A percentile compares a stretch with the other conserved stretches of the same genome.
These are phyloP conservation scores for Colletotrichum graminicola DNA, from an alignment of 2,329 filamentous ascomycete species.

Conservation along the genomic window DNA sequence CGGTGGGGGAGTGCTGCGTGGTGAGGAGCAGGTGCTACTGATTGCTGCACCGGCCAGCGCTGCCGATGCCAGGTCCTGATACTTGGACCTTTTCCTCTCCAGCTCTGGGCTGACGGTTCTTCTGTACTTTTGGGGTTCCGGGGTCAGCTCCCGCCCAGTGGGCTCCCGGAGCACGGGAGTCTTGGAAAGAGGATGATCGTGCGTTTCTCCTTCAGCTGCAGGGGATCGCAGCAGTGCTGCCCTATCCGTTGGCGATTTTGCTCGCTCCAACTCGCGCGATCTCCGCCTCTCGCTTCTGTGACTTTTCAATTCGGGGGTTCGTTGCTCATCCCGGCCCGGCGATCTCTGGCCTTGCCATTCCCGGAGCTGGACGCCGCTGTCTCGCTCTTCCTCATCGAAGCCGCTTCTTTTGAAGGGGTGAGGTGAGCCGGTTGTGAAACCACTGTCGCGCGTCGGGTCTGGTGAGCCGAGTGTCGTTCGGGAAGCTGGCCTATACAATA, in stretches of 20 bases:
- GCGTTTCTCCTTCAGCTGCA: conserved; percentile 36
- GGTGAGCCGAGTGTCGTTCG: conserved; percentile 45
- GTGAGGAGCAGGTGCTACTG: conserved; percentile 23
- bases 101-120: conserved; percentile 43
- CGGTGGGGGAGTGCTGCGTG: conserved; percentile 35
- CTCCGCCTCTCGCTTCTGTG: conserved; percentile 43
- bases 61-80: conserved; percentile 49
- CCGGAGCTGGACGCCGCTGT: conserved; percentile 69
- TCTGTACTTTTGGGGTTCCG: conserved; percentile 59
- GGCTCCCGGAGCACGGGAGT: conserved; percentile 58
- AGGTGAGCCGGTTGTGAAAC: conserved; percentile 61
- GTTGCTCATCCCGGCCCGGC: conserved; percentile 43
- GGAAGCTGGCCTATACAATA: conserved; percentile 36
- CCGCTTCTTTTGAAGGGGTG: conserved; percentile 53
- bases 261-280: conserved; percentile 34
- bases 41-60: conserved; percentile 45
- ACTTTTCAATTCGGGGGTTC: conserved; percentile 37
- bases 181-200: conserved; percentile 49
- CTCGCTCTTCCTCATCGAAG: conserved; percentile 56
- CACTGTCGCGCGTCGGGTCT: conserved; percentile 63
- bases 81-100: conserved; percentile 45
- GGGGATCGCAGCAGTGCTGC: conserved; percentile 45
- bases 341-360: conserved; percentile 56
- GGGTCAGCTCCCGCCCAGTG: conserved; percentile 50
- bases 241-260: conserved; percentile 43